Percentiles rank a stretch among this genome's conserved stretches.
Conservation (phyloP, 2,329 filamentous ascomycete species). For the Neonectria hederae region DNA sequence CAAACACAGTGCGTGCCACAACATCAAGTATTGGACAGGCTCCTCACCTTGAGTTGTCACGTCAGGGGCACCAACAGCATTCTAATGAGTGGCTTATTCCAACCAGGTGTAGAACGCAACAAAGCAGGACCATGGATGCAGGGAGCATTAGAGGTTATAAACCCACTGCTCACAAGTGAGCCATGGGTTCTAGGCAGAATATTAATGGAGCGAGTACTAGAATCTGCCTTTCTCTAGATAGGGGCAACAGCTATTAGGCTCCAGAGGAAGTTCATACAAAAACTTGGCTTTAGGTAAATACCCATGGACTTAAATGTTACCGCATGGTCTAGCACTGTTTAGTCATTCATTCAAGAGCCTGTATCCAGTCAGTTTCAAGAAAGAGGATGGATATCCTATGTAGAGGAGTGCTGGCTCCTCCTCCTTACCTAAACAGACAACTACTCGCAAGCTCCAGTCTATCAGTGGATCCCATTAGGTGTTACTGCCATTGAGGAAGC, state of each 20-base stretch:
- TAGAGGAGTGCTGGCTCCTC: constrained; percentile 2
- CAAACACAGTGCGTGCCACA: too few relatives aligned
- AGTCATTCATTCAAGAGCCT: constrained; percentile 2
- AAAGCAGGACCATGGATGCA: neutral
- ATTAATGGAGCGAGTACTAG: neutral
- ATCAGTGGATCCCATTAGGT: constrained; percentile 6
- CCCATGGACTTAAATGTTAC: neutral
- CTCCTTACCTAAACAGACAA: neutral
- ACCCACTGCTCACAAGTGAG: neutral
- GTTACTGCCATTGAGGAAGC: neutral
- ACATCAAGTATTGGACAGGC: neutral
- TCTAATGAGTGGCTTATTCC: neutral
- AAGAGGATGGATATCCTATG: neutral
- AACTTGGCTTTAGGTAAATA: neutral
- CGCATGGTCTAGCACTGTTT: neutral
- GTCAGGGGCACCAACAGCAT: neutral
- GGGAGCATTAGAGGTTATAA: neutral
- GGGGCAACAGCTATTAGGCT: neutral
- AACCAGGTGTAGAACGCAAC: neutral
- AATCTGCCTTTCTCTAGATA: neutral
- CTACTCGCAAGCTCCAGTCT: neutral
- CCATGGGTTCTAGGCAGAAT: constrained; percentile 3
- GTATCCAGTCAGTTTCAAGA: neutral
- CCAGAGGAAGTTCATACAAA: neutral
- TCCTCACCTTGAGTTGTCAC: constrained; percentile 4